These are phyloP conservation scores for Linnemannia exigua DNA, from an alignment of 192 early-diverging fungal genomes.

Conservation along the genomic window DNA sequence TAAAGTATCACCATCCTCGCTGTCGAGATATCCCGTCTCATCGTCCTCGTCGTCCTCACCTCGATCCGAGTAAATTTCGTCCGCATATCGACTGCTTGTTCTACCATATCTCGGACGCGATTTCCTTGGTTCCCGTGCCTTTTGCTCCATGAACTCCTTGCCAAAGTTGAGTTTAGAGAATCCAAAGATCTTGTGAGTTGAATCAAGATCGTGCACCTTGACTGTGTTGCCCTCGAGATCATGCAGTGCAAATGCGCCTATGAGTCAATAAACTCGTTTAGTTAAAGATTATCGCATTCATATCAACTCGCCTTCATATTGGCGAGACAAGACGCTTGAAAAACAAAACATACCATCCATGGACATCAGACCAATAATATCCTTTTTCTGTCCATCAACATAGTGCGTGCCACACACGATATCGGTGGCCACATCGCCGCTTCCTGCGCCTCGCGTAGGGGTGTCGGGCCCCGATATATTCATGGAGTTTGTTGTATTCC, in stretches of 20 bases:
- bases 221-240: slow-evolving; percentile 60
- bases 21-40: slow-evolving; percentile 1
- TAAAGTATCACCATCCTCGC: neutral
- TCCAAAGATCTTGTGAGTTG: slow-evolving; percentile 70
- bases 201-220: slow-evolving; percentile 63
- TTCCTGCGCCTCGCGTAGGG: slow-evolving; percentile 8
- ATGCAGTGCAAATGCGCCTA: slow-evolving; percentile 66
- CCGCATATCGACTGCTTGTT: slow-evolving; percentile 3
- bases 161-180: slow-evolving; percentile 63
- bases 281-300: neutral
- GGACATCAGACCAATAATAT: slow-evolving; percentile 66
- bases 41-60: slow-evolving; percentile 23
- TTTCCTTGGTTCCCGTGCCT: neutral
- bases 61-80: slow-evolving; percentile 11
- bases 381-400: slow-evolving; percentile 44
- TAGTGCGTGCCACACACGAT: slow-evolving; percentile 60
- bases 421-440: slow-evolving; percentile 60
- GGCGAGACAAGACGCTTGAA: neutral
- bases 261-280: neutral
- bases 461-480: slow-evolving; percentile 32
- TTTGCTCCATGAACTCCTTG: slow-evolving; percentile 11
- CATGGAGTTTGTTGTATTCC: neutral
- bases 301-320: neutral
- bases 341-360: slow-evolving; percentile 66
- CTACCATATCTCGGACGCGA: slow-evolving; percentile 6